Evolutionary conservation across 2,329 filamentous ascomycete species (phyloP).

Genomic region (Trichoderma lentiforme): DNA sequence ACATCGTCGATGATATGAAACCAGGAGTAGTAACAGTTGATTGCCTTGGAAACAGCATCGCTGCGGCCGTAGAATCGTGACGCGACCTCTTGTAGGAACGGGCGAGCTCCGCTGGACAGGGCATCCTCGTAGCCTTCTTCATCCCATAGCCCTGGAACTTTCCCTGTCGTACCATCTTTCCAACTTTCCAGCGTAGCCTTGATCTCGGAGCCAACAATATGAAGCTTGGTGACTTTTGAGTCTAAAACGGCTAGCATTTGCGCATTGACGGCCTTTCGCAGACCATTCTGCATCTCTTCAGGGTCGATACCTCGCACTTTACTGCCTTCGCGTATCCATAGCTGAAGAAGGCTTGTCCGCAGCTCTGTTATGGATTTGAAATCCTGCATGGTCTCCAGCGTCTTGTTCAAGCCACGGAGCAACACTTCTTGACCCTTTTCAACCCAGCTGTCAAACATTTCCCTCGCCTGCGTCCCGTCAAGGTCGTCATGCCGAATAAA

Average conservation of each 20-base stretch:
- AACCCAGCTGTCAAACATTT: slow-evolving; percentile 63
- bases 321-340: slow-evolving; percentile 70
- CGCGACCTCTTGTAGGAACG: slow-evolving; percentile 67
- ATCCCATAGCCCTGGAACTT: slow-evolving; percentile 64
- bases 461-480: slow-evolving; percentile 55
- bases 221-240: slow-evolving; percentile 60
- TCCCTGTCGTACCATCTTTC: slow-evolving; percentile 51
- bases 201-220: slow-evolving; percentile 62
- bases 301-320: slow-evolving; percentile 65
- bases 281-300: slow-evolving; percentile 62
- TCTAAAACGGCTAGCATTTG: slow-evolving; percentile 64
- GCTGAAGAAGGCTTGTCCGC: slow-evolving; percentile 65
- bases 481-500: slow-evolving; percentile 82
- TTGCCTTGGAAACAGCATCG: slow-evolving; percentile 59
- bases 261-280: slow-evolving; percentile 66
- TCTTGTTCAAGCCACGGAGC: slow-evolving; percentile 58
- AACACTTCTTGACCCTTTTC: slow-evolving; percentile 57
- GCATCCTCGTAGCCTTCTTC: slow-evolving; percentile 60
- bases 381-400: slow-evolving; percentile 58
- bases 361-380: slow-evolving; percentile 68
- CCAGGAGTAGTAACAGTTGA: slow-evolving; percentile 69
- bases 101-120: slow-evolving; percentile 59
- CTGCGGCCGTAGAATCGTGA: slow-evolving; percentile 71
- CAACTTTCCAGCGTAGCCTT: slow-evolving; percentile 59
- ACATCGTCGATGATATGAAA: slow-evolving; percentile 67